phyloP scores from a whole-genome alignment of 768 basidiomycete genomes.

The Termitomyces sp. region DNA sequence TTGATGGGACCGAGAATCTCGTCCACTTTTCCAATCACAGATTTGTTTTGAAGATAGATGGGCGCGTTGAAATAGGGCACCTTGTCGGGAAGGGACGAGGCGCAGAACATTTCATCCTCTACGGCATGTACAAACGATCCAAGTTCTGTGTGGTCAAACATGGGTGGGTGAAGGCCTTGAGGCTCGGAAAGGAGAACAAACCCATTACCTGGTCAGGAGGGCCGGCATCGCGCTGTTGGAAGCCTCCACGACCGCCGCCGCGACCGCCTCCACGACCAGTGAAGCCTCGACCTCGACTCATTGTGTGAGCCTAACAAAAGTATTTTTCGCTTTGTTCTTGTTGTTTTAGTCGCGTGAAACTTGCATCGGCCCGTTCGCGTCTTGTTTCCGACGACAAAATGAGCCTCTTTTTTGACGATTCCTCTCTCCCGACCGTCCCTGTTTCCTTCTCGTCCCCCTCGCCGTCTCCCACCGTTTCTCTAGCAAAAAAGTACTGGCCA shows the following conservation, averaged over 20 bases:
- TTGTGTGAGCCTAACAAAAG: neutral
- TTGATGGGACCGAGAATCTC: slow-evolving; percentile 99
- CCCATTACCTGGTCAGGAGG: slow-evolving; percentile 80
- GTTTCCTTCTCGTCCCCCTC: slow-evolving; percentile 19
- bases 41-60: slow-evolving; percentile 96
- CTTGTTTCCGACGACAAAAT: slow-evolving; percentile 11
- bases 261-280: slow-evolving; percentile 51
- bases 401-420: slow-evolving; percentile 24
- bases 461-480: slow-evolving; percentile 18
- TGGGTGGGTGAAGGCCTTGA: slow-evolving; percentile 6
- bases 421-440: slow-evolving; percentile 15
- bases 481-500: slow-evolving; percentile 28
- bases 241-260: slow-evolving; percentile 66
- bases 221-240: slow-evolving; percentile 64
- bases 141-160: slow-evolving; percentile 55
- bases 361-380: slow-evolving; percentile 2
- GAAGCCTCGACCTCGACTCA: slow-evolving; percentile 35
- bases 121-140: slow-evolving; percentile 92
- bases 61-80: slow-evolving; percentile 99
- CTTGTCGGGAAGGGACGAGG: slow-evolving; percentile 77
- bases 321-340: slow-evolving; percentile 13
- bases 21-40: slow-evolving; percentile 93
- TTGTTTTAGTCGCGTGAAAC: slow-evolving; percentile 9
- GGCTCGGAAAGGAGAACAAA: slow-evolving; percentile 22
- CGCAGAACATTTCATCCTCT: slow-evolving; percentile 97